Base-by-base conservation (phyloP, 78 protist genomes). In the Speleostelium caveatum region DNA sequence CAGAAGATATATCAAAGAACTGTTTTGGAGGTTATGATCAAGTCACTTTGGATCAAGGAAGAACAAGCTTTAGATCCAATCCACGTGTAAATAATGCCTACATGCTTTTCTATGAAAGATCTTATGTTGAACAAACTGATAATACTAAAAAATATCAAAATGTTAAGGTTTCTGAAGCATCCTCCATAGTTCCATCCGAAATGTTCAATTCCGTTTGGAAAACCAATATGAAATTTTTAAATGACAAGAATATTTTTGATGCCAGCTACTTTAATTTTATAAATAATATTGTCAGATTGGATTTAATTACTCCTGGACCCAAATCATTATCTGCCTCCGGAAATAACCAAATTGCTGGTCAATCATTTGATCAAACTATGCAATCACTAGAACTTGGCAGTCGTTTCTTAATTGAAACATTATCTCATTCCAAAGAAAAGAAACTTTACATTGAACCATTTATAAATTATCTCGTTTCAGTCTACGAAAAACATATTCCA, bases 11-110 rank as follows among this genome's bases (percentile, higher is more conserved):
- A 17, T 63, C 94, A 22, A 72, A 55, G 36, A 61, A 69, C 10
- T 87, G 94, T 56, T 87, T 88, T 77, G 96, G 96, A 45, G 96
- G 96, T 36, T 85, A 68, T 32, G 87, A 94, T 49, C 63, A 55
- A 56, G 16, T 14, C 28, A n/a, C n/a, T n/a, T n/a, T n/a, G n/a
- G 86, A 68, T 35, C 83, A 71, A 35, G 80, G 76, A 10, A 66
- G 42, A 51, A 30, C 41, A 1, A 42, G 42, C 22, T 61, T 42
- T 33, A 16, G 90, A 3, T 26, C 77, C 12, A 45, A 61, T 19
- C 71, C 73, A 45, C 28, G 87, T 24, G 49, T 33, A 0, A 67
- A 94, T 72, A 87, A 73, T 78, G 96, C 96, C 49, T 94, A 94
- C 63, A 94, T 94, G 94, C 33, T 94, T 22, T 67, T 94, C 53